Conservation (phyloP, 352 stramenopile species). For the Pythium biforme region DNA sequence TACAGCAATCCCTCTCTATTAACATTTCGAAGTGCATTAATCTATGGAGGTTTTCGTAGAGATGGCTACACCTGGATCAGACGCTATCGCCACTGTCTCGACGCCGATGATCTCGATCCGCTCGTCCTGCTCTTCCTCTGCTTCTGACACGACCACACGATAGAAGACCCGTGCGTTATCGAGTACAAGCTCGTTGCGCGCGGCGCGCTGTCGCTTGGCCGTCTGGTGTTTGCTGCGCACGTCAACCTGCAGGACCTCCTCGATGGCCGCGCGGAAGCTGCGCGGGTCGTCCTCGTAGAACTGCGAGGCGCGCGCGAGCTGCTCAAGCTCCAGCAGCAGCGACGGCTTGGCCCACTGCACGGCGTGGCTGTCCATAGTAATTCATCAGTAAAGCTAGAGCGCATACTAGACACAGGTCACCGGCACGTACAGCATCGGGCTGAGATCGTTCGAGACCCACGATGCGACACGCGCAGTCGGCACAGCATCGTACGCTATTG, state of each 20-base stretch:
- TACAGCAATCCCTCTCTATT: neutral
- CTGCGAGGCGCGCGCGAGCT: conserved; percentile 37
- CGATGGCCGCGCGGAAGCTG: conserved; percentile 44
- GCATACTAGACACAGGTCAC: neutral
- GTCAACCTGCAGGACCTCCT: conserved; percentile 69
- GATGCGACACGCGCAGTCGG: conserved; percentile 8
- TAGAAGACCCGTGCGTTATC: conserved; percentile 63
- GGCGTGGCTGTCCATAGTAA: conserved; percentile 7
- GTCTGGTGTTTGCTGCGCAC: conserved; percentile 80
- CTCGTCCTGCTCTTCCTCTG: neutral
- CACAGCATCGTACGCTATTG: conserved; percentile 25
- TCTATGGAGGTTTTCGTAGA: neutral
- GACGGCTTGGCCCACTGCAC: conserved; percentile 46
- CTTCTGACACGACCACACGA: conserved; percentile 14
- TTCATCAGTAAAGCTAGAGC: no score
- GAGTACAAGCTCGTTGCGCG: conserved; percentile 47
- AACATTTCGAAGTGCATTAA: neutral
- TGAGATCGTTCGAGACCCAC: conserved; percentile 28
- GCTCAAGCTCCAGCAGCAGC: conserved; percentile 28
- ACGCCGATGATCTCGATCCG: conserved; percentile 32
- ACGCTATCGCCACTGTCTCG: conserved; percentile 9
- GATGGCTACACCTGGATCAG: conserved; percentile 7
- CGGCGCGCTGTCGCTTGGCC: conserved; percentile 36
- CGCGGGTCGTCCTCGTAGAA: conserved; percentile 40
- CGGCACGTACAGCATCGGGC: conserved; percentile 19